phyloP scores from a whole-genome alignment of 23 red algal species.

The Gracilaria gracilis region DNA sequence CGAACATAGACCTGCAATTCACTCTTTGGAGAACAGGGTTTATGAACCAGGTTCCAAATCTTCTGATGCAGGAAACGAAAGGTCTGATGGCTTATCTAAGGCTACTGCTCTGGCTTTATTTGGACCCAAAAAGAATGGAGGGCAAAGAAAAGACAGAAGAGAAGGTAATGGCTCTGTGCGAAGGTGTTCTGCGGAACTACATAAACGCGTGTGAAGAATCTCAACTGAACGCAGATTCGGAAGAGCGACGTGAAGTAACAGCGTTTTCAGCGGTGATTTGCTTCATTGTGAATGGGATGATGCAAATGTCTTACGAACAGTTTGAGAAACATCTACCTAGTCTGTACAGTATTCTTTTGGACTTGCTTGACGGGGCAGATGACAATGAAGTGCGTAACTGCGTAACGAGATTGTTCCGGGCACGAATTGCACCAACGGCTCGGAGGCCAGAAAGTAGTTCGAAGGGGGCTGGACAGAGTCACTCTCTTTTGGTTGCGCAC shows the following conservation, averaged over 20 bases:
- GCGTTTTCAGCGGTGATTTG: slow-evolving; percentile 86
- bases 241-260: slow-evolving; percentile 91
- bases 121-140: slow-evolving; percentile 44
- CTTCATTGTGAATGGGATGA: slow-evolving; percentile 81
- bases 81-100: slow-evolving; percentile 79
- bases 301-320: slow-evolving; percentile 74
- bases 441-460: background rate
- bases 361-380: slow-evolving; percentile 65
- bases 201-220: slow-evolving; percentile 63
- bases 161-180: slow-evolving; percentile 63
- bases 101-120: slow-evolving; percentile 85
- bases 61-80: slow-evolving; percentile 92
- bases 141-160: slow-evolving; percentile 53
- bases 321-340: slow-evolving; percentile 59
- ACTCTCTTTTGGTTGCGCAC: slow-evolving; percentile 25
- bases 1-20: slow-evolving; percentile 78
- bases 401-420: slow-evolving; percentile 56
- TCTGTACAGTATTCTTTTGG: slow-evolving; percentile 62
- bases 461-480: background rate
- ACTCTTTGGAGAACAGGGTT: slow-evolving; percentile 94
- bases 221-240: slow-evolving; percentile 53
- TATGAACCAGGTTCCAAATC: slow-evolving; percentile 98
- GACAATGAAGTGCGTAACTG: slow-evolving; percentile 71
- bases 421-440: slow-evolving; percentile 12
- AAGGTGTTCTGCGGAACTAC: slow-evolving; percentile 60